Evolutionary conservation across 352 stramenopile species (phyloP), one percentile per base, ranked within the genome.

Genomic region (Globisporangium barbulae): DNA sequence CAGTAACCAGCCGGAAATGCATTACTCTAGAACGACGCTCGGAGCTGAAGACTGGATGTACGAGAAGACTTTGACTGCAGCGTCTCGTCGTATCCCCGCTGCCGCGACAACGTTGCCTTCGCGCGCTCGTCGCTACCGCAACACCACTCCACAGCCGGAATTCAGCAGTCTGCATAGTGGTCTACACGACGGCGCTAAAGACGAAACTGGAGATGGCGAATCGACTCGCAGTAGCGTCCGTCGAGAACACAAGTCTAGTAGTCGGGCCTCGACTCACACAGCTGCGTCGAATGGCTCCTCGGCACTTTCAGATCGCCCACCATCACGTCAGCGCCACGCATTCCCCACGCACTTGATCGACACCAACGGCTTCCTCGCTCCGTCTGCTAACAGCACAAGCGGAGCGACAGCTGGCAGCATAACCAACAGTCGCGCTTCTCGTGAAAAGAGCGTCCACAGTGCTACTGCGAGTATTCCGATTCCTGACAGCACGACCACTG

Each of bases 291-390:
- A 48, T n/a, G 12, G 39, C 6, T 6, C 55, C 21, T 35, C 55
- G 15, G 48, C n/a, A 17, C 21, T 48, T 5, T 61, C 19, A 2
- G 72, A 89, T 63, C 83, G 83, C 0, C 85, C 85, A 3, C 85
- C 85, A 2, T 93, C 85, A 0, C 79, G 85, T 4, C 85, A 94
- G 54, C 63, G 81, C 0, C 83, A 93, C 47, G 85, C 85, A 0
- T 94, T 94, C 48, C 85, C 85, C 0, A 94, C 80, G 0, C 74
- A 94, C 59, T 68, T 94, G 13, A 79, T 92, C 2, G 85, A 91
- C 35, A 58, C 71, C 0, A 83, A 68, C 19, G 68, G 63, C 0
- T 77, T 81, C 19, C 48, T 71, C 7, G 69, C 66, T 3, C 61
- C 60, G 5, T 22, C 59, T 8, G 5, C 47, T 48, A 59, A n/a